phyloP scores from a whole-genome alignment of 306 rosid species.

The Medicago ruthenica region DNA sequence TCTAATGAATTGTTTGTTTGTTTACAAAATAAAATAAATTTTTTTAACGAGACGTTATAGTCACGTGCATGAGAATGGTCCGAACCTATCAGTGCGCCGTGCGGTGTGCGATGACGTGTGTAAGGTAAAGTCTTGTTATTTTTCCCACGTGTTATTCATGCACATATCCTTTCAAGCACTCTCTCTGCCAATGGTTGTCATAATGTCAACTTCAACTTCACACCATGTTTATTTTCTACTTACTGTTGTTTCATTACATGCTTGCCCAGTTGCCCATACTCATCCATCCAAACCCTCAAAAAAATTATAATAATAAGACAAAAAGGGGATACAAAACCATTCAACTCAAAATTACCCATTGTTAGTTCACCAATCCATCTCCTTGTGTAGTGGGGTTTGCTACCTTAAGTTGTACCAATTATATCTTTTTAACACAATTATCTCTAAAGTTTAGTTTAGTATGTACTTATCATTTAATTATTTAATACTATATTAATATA shows the following conservation, averaged over 20 bases:
- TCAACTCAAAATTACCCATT: neutral
- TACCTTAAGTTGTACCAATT: neutral
- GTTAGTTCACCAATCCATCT: neutral
- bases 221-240: slow-evolving; percentile 1
- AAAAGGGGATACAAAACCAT: neutral
- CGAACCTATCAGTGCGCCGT: neutral
- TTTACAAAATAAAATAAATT: too few relatives aligned
- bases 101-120: neutral
- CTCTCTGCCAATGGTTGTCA: neutral
- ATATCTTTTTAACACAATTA: too few relatives aligned
- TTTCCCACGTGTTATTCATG: neutral
- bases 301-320: neutral
- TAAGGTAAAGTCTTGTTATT: neutral
- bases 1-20: too few relatives aligned
- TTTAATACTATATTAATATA: too few relatives aligned
- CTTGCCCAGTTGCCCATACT: neutral
- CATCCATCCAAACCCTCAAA: neutral
- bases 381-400: neutral
- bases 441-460: too few relatives aligned
- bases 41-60: neutral
- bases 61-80: neutral
- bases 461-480: too few relatives aligned
- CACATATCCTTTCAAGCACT: neutral
- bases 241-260: neutral
- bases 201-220: neutral